phyloP scores from a whole-genome alignment of 257 asterid genomes.

The Solanum boliviense region DNA sequence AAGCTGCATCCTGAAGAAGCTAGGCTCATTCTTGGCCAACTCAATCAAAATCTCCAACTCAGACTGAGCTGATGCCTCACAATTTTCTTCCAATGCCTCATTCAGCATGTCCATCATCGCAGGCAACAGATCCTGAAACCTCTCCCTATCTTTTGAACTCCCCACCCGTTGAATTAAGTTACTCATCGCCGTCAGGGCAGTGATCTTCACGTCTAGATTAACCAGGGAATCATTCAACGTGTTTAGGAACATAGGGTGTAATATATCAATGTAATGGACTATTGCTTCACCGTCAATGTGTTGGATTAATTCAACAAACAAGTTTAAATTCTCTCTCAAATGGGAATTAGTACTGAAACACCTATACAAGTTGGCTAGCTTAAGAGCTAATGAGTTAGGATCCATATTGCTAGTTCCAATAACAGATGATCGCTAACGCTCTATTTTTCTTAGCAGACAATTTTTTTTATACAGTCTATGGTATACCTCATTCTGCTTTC shows the following conservation, averaged over 20 bases:
- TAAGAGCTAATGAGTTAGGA: no score
- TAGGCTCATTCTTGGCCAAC: conserved; percentile 64
- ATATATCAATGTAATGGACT: background rate
- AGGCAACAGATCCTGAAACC: conserved; percentile 82
- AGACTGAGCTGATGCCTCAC: background rate
- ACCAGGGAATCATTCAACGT: background rate
- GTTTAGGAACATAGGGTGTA: background rate
- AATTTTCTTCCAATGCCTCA: conserved; percentile 15
- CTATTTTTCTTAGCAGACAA: no score
- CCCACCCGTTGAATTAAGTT: background rate
- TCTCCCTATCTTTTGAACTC: conserved; percentile 61
- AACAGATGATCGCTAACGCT: no score
- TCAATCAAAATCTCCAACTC: conserved; percentile 50
- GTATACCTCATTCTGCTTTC: no score
- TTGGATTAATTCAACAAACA: background rate
- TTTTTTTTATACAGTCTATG: background rate
- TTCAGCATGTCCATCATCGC: conserved; percentile 77
- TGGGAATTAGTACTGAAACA: conserved; percentile 34
- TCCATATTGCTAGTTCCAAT: no score
- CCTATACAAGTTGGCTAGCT: conserved; percentile 33
- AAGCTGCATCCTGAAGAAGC: conserved; percentile 78
- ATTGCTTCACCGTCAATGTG: background rate
- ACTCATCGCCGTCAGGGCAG: background rate
- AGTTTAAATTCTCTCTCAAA: background rate
- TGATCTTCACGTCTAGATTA: background rate